Evolutionary conservation across 306 rosid genomes (phyloP), one percentile per base, ranked within the genome.

Genomic region (Mimosa pudica): DNA sequence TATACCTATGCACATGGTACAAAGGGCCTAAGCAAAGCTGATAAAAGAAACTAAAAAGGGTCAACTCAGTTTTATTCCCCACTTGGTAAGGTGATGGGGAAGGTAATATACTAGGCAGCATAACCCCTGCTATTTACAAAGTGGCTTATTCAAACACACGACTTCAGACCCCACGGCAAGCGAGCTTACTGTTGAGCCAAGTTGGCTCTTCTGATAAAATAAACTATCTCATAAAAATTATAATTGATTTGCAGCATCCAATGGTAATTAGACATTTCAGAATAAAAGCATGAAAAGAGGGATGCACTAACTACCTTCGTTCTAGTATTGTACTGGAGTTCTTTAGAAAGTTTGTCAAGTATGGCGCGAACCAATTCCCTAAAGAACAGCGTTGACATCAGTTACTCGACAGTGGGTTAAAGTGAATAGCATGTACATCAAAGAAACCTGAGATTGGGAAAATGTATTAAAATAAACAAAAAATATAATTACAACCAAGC

Each of bases 301-400:
- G 24, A 41, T 64, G 76, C 60, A 65, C 14, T 32, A 35, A 73
- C 70, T 83, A 94, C 98, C 98, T 92, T 94, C 76, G 81, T 88
- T 86, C 96, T 82, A 77, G 82, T 83, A 41, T 66, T 46, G 82
- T 94, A 94, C 66, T 85, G 90, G 77, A 94, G 97, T 86, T 88
- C 88, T 71, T 73, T 84, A 44, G 98, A 87, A 75, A 94, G 89
- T 73, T 91, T 92, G 86, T 92, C 86, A 20, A 94, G 87, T 54
- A 86, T 80, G 33, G 86, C 80, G 41, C 84, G 63, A 65, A 89
- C 90, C 88, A 94, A 80, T 82, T 89, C 93, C 91, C 98, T 94
- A 82, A 77, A 84, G 70, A 33, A 30, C 48, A 58, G 54, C 32
- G 70, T 12, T 5, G 75, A 78, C 46, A 74, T 81, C 30, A 82